These are phyloP conservation scores for Tolypocladium sp. DNA, from an alignment of 2,329 filamentous ascomycete species.

Conservation along the genomic window DNA sequence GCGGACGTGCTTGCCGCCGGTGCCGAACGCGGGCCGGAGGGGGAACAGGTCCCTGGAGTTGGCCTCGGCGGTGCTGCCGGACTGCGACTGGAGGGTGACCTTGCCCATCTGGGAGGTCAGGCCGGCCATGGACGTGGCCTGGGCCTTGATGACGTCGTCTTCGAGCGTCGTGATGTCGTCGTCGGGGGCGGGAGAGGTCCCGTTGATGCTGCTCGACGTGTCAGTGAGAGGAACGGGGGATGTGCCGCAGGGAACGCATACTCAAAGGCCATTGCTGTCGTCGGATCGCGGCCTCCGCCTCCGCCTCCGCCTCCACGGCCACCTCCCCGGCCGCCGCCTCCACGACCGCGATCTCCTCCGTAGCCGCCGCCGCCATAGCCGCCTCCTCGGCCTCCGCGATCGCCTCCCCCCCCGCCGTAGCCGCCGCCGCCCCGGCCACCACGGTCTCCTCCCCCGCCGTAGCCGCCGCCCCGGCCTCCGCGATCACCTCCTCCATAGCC, in stretches of 20 bases:
- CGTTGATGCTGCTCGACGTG: conserved; percentile 11
- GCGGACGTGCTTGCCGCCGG: conserved; percentile 27
- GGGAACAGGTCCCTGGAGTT: conserved; percentile 28
- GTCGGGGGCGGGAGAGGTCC: conserved; percentile 13
- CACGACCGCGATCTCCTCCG: conserved; percentile 11
- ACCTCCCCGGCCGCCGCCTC: conserved; percentile 11
- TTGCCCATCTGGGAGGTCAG: conserved; percentile 27
- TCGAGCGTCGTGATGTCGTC: conserved; percentile 26
- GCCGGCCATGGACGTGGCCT: conserved; percentile 16
- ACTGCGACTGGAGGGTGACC: conserved; percentile 17
- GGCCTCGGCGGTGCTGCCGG: not conserved
- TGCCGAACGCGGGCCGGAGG: conserved; percentile 39
- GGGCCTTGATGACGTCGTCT: conserved; percentile 23
- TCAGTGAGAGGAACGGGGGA: not conserved
- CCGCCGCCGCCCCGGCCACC: conserved; percentile 11
- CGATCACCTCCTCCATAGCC: conserved; percentile 4
- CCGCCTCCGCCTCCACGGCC: conserved; percentile 12
- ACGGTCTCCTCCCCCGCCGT: conserved; percentile 11
- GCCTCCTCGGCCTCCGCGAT: conserved; percentile 4
- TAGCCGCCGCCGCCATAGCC: conserved; percentile 10
- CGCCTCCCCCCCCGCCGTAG: conserved; percentile 2
- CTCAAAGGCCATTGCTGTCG: not conserved
- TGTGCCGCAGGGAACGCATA: not conserved
- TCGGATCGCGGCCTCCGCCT: conserved; percentile 5
- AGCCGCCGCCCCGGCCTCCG: conserved; percentile 2